Percentiles rank a stretch among this genome's conserved stretches.
These are phyloP conservation scores for Rhododendron mucronatum DNA, from an alignment of 148 eudicot genomes.

Conservation along the genomic window DNA sequence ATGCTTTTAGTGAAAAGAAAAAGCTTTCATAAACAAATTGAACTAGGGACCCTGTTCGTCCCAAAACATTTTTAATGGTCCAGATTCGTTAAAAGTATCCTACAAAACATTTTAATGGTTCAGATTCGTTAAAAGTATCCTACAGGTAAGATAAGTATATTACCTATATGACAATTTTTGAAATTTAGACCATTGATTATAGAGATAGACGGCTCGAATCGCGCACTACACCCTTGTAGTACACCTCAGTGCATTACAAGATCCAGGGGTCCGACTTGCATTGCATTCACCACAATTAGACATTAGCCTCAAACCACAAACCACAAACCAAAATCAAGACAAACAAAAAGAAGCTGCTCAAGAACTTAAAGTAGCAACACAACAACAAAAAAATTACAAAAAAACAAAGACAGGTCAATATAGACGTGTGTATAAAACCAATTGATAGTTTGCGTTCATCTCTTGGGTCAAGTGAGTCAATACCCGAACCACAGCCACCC, in stretches of 20 bases:
- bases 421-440: background rate
- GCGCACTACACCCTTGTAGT: background rate
- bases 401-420: background rate
- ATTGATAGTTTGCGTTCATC: conserved; percentile 9
- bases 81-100: too few species aligned
- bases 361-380: background rate
- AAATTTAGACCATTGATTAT: too few species aligned
- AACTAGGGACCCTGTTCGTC: background rate
- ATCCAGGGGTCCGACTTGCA: background rate
- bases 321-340: background rate
- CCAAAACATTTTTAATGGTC: too few species aligned
- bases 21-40: background rate
- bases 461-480: conserved; percentile 44
- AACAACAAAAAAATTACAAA: background rate
- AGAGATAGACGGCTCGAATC: background rate
- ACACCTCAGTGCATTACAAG: too few species aligned
- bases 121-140: too few species aligned
- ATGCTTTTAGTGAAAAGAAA: background rate
- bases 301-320: background rate
- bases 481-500: conserved; percentile 57
- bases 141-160: too few species aligned
- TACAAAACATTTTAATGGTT: too few species aligned
- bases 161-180: too few species aligned
- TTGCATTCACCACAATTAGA: background rate
- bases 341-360: background rate